Evolutionary conservation across 306 rosid species (phyloP).

Genomic region (Fragaria nilgerrensis): DNA sequence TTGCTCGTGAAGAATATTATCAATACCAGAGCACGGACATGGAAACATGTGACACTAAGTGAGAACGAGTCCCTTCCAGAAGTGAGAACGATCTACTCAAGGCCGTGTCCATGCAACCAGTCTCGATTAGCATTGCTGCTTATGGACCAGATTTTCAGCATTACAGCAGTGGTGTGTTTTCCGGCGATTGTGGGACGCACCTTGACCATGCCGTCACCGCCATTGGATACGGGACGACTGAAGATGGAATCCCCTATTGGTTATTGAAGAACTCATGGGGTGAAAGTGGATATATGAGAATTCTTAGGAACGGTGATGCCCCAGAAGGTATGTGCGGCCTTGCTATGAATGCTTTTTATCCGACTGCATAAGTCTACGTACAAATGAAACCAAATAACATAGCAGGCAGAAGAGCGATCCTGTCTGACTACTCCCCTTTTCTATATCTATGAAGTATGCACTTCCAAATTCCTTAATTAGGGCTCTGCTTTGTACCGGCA

Average conservation of each 20-base stretch:
- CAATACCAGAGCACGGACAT: background rate
- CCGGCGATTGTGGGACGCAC: background rate
- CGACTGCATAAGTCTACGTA: background rate
- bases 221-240: conserved; percentile 27
- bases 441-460: background rate
- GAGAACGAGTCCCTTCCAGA: background rate
- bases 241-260: conserved; percentile 22
- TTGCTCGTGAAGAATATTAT: conserved; percentile 21
- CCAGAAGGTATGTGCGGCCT: background rate
- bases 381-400: background rate
- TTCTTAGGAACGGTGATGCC: background rate
- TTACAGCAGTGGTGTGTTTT: conserved; percentile 10
- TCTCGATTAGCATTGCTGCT: background rate
- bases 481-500: background rate
- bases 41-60: background rate
- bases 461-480: background rate
- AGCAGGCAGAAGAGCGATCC: background rate
- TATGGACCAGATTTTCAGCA: background rate
- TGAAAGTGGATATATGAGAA: conserved; percentile 30
- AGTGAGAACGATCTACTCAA: conserved; percentile 12
- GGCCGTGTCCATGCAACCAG: conserved; percentile 28
- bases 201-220: conserved; percentile 17
- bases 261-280: conserved; percentile 35
- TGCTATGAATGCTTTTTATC: background rate
- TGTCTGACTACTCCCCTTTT: background rate